Evolutionary conservation across 495 filamentous ascomycete species (phyloP), one percentile per base, ranked within the genome.

Genomic region (Trichodelitschia bisporula): DNA sequence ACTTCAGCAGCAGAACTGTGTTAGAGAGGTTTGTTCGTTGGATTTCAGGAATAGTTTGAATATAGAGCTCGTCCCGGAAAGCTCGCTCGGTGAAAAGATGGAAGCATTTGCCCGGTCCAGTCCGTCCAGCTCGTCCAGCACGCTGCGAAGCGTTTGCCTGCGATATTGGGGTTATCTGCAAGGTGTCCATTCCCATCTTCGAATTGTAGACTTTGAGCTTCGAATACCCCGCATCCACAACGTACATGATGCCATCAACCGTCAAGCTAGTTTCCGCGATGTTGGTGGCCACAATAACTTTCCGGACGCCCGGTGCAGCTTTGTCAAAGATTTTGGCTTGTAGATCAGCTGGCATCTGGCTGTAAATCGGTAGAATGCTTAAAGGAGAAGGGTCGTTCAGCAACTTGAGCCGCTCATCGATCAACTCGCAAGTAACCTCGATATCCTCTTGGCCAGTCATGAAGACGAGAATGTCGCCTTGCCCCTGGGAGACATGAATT

Each of bases 401-500:
- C 34, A 84, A 53, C 36, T 78, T 75, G n/a, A 99, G 50, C 18
- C 89, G 58, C 43, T 99, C 86, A 26, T 73, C 77, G 15, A 92
- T 61, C 1, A 93, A 58, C 40, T 95, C 89, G 43, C 89, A 99
- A 0, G 89, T 95, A 20, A 76, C 69, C 53, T 95, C 86, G 34
- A 99, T 99, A 43, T 99, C 89, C 54, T 99, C 89, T 52, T 93
- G 84, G 18, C 89, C 89, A 2, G 89, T 99, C 89, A 99, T 99
- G 50, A 99, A 99, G 12, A 93, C 82, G 13, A 99, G 59, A 33
- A 99, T 93, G 48, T 99, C 89, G 15, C 89, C 89, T 8, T 66
- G 49, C 1, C 75, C 74, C 55, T 91, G 83, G 0, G 79, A 86
- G 11, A 95, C 77, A 40, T 99, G 89, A 30, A 99, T 93, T n/a